Evolutionary conservation across 495 filamentous ascomycete species (phyloP).

Genomic region (Penicillium ucsense): DNA sequence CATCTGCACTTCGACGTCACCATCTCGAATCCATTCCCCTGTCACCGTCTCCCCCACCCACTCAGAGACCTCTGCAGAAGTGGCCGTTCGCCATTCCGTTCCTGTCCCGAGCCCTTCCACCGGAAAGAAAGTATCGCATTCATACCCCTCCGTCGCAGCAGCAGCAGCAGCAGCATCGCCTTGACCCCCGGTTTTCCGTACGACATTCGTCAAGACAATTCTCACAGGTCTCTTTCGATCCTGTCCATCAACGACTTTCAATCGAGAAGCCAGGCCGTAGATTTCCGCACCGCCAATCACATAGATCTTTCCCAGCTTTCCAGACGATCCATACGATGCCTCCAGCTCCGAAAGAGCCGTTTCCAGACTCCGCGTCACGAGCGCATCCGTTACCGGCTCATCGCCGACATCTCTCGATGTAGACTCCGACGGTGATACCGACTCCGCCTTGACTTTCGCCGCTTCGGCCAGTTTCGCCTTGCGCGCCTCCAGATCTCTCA

Average conservation of each 20-base stretch:
- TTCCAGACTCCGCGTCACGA: conserved; percentile 41
- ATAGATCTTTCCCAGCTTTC: conserved; percentile 48
- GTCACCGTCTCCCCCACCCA: conserved; percentile 38
- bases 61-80: conserved; percentile 25
- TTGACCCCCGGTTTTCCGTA: conserved; percentile 28
- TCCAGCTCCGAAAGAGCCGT: conserved; percentile 42
- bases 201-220: conserved; percentile 39
- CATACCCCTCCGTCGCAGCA: conserved; percentile 47
- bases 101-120: conserved; percentile 27
- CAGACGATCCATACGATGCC: conserved; percentile 9
- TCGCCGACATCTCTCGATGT: background rate
- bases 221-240: conserved; percentile 17
- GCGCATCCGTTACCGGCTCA: conserved; percentile 22
- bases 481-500: conserved; percentile 11
- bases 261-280: conserved; percentile 57
- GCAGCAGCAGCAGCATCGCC: background rate
- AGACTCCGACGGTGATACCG: background rate
- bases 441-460: conserved; percentile 7
- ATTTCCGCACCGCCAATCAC: conserved; percentile 87
- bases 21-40: conserved; percentile 31
- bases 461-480: conserved; percentile 14
- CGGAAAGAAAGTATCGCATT: conserved; percentile 86
- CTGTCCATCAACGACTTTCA: conserved; percentile 9
- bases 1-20: conserved; percentile 34
- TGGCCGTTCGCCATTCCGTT: conserved; percentile 31